phyloP scores from a whole-genome alignment of 2,329 filamentous ascomycete genomes.

The Fusarium oxysporum region DNA sequence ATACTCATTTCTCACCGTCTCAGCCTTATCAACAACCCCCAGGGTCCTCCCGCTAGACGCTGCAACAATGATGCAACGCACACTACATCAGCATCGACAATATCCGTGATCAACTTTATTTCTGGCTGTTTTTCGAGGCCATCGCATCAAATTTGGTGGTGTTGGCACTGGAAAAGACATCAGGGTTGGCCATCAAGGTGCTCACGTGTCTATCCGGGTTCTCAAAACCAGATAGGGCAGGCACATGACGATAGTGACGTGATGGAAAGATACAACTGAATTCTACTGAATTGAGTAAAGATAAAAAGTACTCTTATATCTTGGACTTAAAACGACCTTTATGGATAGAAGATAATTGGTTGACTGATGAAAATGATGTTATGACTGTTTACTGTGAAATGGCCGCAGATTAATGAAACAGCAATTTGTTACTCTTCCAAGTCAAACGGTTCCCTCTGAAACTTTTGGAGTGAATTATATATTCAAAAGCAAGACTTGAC shows the following conservation, averaged over 20 bases:
- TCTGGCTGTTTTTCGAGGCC: slow-evolving; percentile 12
- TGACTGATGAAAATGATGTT: not conserved
- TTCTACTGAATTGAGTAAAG: rapidly evolving
- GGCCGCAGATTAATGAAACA: not conserved
- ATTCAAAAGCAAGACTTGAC: not conserved
- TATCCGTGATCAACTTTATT: not conserved
- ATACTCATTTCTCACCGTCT: slow-evolving; percentile 28
- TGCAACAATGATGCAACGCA: slow-evolving; percentile 25
- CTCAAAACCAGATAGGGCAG: slow-evolving; percentile 25
- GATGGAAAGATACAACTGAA: slow-evolving; percentile 6
- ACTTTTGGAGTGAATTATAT: not conserved
- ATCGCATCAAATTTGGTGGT: slow-evolving; percentile 14
- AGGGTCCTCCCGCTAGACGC: slow-evolving; percentile 9
- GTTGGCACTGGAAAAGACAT: slow-evolving; percentile 34
- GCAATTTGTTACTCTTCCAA: rapidly evolving
- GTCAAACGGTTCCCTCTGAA: not conserved
- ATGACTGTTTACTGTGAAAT: not conserved
- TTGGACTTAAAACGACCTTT: not conserved
- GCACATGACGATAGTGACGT: slow-evolving; percentile 2
- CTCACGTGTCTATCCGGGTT: slow-evolving; percentile 43
- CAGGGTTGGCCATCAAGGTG: slow-evolving; percentile 47
- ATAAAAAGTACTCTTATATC: slow-evolving; percentile 8
- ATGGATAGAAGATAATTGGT: not conserved
- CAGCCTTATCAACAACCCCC: slow-evolving; percentile 8
- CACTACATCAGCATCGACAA: slow-evolving; percentile 9